Evolutionary conservation across 2,329 filamentous ascomycete genomes (phyloP).

Genomic region (Fusarium poae): DNA sequence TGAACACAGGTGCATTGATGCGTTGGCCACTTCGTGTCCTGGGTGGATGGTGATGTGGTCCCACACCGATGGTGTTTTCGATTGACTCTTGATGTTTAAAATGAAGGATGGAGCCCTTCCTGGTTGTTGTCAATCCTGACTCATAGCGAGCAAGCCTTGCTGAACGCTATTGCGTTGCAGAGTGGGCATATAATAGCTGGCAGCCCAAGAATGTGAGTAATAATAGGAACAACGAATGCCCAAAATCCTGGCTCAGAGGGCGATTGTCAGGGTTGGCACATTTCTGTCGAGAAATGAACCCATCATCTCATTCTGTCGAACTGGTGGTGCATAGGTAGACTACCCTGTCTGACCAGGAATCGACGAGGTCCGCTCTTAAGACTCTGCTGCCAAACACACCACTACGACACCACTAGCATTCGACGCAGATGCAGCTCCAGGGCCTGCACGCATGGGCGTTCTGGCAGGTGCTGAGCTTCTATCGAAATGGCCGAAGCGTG

Average conservation of each 20-base stretch:
- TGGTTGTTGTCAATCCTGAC: constrained; percentile 35
- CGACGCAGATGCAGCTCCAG: constrained; percentile 36
- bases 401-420: constrained; percentile 48
- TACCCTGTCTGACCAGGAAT: constrained; percentile 34
- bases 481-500: constrained; percentile 31
- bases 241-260: constrained; percentile 25
- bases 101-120: constrained; percentile 33
- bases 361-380: constrained; percentile 26
- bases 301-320: constrained; percentile 30
- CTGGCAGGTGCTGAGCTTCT: constrained; percentile 21
- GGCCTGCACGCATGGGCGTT: constrained; percentile 25
- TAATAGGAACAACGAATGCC: constrained; percentile 19
- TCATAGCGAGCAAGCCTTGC: constrained; percentile 30
- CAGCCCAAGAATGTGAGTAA: constrained; percentile 23
- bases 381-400: constrained; percentile 44
- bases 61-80: constrained; percentile 40
- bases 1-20: constrained; percentile 40
- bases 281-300: constrained; percentile 26
- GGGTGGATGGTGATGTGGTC: constrained; percentile 34
- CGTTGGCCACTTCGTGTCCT: constrained; percentile 42
- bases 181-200: constrained; percentile 16
- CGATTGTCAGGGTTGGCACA: constrained; percentile 25
- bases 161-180: constrained; percentile 3
- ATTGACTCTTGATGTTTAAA: constrained; percentile 16
- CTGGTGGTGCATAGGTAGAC: constrained; percentile 28